These are phyloP conservation scores for Phlebiopsis gigantea DNA, from an alignment of 768 basidiomycete genomes.

Conservation along the genomic window DNA sequence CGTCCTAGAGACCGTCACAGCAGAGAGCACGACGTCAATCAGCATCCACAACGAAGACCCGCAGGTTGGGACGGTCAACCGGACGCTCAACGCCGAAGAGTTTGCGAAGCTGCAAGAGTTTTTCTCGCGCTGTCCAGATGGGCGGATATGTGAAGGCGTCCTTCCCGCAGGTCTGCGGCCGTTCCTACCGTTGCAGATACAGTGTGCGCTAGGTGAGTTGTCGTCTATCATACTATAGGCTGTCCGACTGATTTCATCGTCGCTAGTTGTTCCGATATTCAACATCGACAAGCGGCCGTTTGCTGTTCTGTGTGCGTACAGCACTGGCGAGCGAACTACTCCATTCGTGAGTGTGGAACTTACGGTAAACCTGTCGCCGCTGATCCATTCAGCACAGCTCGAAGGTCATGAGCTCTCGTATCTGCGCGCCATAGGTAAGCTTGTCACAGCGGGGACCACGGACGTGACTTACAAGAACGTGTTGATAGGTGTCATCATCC, in stretches of 20 bases:
- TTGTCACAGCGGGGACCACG: background rate
- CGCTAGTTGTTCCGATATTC: conserved; percentile 81
- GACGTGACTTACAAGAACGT: background rate
- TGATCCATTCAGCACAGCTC: conserved; percentile 37
- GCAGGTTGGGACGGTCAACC: conserved; percentile 41
- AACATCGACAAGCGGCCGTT: conserved; percentile 92
- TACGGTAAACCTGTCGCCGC: too few relatives aligned
- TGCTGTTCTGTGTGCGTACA: conserved; percentile 87
- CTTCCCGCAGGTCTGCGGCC: conserved; percentile 79
- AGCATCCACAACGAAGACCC: conserved; percentile 67
- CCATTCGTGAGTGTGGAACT: conserved; percentile 56
- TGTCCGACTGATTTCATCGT: conserved; percentile 5
- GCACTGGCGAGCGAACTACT: conserved; percentile 72
- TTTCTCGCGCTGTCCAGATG: conserved; percentile 76
- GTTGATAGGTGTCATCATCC: conserved; percentile 75
- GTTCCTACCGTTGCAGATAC: conserved; percentile 74
- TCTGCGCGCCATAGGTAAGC: conserved; percentile 77
- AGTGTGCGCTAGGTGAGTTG: conserved; percentile 80
- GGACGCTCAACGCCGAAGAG: conserved; percentile 55
- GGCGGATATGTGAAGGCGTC: conserved; percentile 82
- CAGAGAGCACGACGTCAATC: conserved; percentile 61
- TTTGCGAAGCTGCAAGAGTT: conserved; percentile 72
- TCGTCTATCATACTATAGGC: background rate
- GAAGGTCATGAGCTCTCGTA: conserved; percentile 91
- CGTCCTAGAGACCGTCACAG: conserved; percentile 62